Conservation (phyloP, 2,329 filamentous ascomycete species). For the Hypoxylon sp. region DNA sequence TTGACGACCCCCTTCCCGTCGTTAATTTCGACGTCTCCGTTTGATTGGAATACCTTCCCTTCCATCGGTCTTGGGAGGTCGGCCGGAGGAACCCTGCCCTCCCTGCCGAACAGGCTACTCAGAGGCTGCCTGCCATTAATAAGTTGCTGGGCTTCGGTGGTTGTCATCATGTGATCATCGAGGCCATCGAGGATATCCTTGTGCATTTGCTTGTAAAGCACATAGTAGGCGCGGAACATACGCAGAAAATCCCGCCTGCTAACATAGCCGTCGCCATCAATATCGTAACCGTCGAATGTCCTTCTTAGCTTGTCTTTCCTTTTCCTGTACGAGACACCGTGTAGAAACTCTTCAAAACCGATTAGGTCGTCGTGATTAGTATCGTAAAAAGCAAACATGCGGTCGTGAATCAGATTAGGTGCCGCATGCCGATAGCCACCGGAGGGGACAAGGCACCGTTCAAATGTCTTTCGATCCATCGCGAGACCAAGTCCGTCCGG, state of each 20-base stretch:
- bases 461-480: conserved; percentile 93
- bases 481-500: conserved; percentile 81
- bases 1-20: conserved; percentile 70
- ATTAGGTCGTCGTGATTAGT: conserved; percentile 89
- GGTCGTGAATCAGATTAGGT: conserved; percentile 92
- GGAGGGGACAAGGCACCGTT: conserved; percentile 88
- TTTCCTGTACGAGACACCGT: conserved; percentile 79
- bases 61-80: conserved; percentile 71
- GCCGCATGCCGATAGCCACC: conserved; percentile 80
- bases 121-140: conserved; percentile 80
- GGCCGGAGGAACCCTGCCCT: conserved; percentile 73
- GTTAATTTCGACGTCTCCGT: conserved; percentile 73
- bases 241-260: conserved; percentile 88
- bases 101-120: conserved; percentile 79
- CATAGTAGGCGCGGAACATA: conserved; percentile 93
- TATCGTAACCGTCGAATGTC: conserved; percentile 90
- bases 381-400: conserved; percentile 97
- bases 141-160: conserved; percentile 80
- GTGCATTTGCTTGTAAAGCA: conserved; percentile 89
- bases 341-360: conserved; percentile 90
- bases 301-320: conserved; percentile 76
- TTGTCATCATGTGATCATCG: conserved; percentile 81
- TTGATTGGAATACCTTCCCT: conserved; percentile 72
- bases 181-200: conserved; percentile 82
- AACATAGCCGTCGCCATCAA: conserved; percentile 88